Conservation (phyloP, 495 filamentous ascomycete genomes). For the Podospora anserina region DNA sequence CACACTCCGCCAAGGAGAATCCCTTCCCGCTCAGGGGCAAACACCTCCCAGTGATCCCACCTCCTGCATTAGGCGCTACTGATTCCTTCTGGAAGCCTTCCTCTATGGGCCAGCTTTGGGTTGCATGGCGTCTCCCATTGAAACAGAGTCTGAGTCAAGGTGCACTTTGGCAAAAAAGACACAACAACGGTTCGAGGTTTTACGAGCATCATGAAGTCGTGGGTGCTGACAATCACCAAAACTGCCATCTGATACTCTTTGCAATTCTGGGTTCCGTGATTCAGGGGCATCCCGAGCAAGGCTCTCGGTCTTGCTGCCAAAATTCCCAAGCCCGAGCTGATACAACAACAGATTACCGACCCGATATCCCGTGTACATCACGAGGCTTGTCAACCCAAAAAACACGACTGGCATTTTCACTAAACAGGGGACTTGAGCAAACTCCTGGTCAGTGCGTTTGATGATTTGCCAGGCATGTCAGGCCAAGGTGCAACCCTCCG, state of each 20-base stretch:
- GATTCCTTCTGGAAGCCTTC: conserved; percentile 23
- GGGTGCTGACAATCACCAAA: background rate
- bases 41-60: conserved; percentile 8
- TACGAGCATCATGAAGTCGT: background rate
- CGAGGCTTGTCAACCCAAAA: background rate
- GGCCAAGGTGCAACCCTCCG: background rate
- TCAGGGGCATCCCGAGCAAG: background rate
- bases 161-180: background rate
- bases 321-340: background rate
- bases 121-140: conserved; percentile 12
- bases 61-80: background rate
- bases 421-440: conserved; percentile 2
- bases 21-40: conserved; percentile 16
- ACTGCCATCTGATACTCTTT: background rate
- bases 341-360: conserved; percentile 3
- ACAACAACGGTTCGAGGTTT: background rate
- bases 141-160: conserved; percentile 4
- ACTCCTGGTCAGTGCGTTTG: conserved; percentile 1
- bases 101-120: conserved; percentile 7
- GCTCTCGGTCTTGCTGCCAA: background rate
- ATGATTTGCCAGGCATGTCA: background rate
- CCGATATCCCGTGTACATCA: background rate
- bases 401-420: background rate
- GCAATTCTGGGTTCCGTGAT: background rate
- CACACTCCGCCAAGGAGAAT: background rate